These are phyloP conservation scores for Choanephora cucurbitarum DNA, from an alignment of 371 early-diverging fungal species.

Conservation along the genomic window DNA sequence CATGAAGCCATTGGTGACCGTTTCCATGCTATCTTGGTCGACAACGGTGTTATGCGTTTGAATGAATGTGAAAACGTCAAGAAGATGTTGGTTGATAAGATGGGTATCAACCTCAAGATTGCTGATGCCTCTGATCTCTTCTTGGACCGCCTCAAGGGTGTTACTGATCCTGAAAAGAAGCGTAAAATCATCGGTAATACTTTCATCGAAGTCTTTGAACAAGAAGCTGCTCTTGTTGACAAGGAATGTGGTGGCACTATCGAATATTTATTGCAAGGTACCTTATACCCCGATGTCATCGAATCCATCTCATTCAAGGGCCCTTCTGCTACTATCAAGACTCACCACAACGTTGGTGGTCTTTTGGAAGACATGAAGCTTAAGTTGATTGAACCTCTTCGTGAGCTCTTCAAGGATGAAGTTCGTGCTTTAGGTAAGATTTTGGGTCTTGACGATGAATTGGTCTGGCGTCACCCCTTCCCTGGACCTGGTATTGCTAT, in stretches of 20 bases:
- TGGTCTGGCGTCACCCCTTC: conserved; percentile 99
- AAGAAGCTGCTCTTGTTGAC: conserved; percentile 88
- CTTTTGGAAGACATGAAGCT: conserved; percentile 94
- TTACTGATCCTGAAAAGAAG: conserved; percentile 95
- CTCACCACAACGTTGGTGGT: conserved; percentile 98
- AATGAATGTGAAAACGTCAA: conserved; percentile 90
- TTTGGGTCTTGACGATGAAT: conserved; percentile 89
- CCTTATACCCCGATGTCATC: conserved; percentile 98
- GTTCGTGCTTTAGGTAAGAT: conserved; percentile 91
- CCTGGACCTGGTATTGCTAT: conserved; percentile 99
- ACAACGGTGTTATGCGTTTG: conserved; percentile 98
- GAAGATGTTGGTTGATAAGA: conserved; percentile 79
- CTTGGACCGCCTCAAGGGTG: conserved; percentile 84
- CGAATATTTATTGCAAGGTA: conserved; percentile 95
- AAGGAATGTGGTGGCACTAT: conserved; percentile 73
- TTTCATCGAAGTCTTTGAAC: conserved; percentile 96
- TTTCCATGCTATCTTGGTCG: conserved; percentile 97
- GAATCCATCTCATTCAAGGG: conserved; percentile 99
- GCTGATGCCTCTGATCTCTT: conserved; percentile 90
- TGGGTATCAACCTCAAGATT: conserved; percentile 94
- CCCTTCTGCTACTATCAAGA: conserved; percentile 97
- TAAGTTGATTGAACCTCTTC: conserved; percentile 95
- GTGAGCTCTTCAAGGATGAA: conserved; percentile 98
- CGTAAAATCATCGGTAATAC: conserved; percentile 98
- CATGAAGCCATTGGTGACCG: conserved; percentile 96